Percentiles rank a stretch among this genome's conserved stretches.
These are phyloP conservation scores for Xylaria bambusicola DNA, from an alignment of 495 filamentous ascomycete genomes.

Conservation along the genomic window DNA sequence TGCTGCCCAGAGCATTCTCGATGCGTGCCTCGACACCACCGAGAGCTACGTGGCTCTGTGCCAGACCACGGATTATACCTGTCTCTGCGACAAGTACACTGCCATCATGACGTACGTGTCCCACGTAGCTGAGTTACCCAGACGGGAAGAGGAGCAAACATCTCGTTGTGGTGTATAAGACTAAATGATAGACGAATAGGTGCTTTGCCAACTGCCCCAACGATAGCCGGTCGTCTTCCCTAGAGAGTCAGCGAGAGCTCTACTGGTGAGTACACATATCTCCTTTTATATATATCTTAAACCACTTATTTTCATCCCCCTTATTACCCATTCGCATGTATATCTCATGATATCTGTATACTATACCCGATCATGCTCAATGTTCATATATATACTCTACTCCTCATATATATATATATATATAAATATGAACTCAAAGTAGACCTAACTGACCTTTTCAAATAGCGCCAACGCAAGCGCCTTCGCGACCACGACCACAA, in stretches of 20 bases:
- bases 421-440: background rate
- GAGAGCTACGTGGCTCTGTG: slow-evolving; percentile 41
- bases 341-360: background rate
- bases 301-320: too few relatives aligned
- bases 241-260: slow-evolving; percentile 38
- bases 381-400: background rate
- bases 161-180: background rate
- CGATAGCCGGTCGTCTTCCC: slow-evolving; percentile 31
- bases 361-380: too few relatives aligned
- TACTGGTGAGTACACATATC: slow-evolving; percentile 36
- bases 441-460: background rate
- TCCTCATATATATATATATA: background rate
- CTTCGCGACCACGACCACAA: slow-evolving; percentile 32
- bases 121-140: background rate
- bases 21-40: slow-evolving; percentile 42
- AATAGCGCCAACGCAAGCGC: slow-evolving; percentile 34
- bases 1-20: slow-evolving; percentile 47
- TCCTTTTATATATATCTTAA: background rate
- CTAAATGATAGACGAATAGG: slow-evolving; percentile 19
- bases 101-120: slow-evolving; percentile 42
- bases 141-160: too few relatives aligned
- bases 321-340: too few relatives aligned
- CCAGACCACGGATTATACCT: slow-evolving; percentile 39
- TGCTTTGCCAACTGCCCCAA: slow-evolving; percentile 55
- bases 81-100: slow-evolving; percentile 39